Conservation (phyloP, 1,284 basidiomycete genomes). For the Rhodofomes roseus region DNA sequence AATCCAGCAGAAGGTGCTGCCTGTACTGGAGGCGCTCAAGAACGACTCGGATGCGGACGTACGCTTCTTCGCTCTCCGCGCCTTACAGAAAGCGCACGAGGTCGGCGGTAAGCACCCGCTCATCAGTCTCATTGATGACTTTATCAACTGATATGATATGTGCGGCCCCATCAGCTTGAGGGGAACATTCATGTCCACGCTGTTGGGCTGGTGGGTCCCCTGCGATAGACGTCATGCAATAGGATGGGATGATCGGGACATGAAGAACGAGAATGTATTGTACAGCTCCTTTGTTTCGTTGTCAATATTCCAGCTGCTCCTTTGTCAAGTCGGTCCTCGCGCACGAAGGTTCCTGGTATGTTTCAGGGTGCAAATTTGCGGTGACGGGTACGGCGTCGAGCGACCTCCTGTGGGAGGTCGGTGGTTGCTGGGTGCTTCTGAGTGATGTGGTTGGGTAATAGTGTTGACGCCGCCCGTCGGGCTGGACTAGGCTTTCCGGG, state of each 20-base stretch:
- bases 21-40: slow-evolving; percentile 84
- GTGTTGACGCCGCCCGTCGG: neutral
- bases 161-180: neutral
- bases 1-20: slow-evolving; percentile 72
- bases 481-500: neutral
- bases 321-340: neutral
- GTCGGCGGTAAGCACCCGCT: slow-evolving; percentile 16
- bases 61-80: slow-evolving; percentile 77
- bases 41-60: slow-evolving; percentile 96
- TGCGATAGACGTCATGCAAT: neutral
- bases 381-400: neutral
- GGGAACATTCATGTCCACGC: too few relatives aligned
- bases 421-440: neutral
- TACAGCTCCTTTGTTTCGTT: slow-evolving; percentile 1
- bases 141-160: neutral
- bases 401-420: neutral
- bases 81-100: slow-evolving; percentile 52
- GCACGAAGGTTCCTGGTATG: neutral
- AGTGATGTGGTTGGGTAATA: neutral
- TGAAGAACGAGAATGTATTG: slow-evolving; percentile 7
- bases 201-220: neutral
- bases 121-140: neutral
- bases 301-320: neutral
- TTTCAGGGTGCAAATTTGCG: neutral
- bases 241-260: neutral